Conservation (phyloP, 108 stramenopile species). For the Conticribra weissflogii region DNA sequence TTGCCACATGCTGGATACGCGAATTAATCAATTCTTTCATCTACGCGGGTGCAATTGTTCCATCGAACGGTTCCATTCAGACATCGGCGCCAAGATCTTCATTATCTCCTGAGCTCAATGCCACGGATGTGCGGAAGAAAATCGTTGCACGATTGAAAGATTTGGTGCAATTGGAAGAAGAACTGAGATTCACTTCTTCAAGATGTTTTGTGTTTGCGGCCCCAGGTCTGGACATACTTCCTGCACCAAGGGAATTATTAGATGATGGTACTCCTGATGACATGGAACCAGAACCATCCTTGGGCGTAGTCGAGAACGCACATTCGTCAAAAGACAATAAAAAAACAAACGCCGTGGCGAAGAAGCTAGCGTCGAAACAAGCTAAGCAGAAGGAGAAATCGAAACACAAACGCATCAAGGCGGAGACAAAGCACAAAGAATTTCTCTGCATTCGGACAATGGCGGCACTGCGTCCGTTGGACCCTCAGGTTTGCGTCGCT, state of each 20-base stretch:
- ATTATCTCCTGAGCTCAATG: slow-evolving; percentile 33
- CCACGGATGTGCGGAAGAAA: slow-evolving; percentile 29
- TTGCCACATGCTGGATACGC: slow-evolving; percentile 50
- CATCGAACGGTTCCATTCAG: too few species aligned
- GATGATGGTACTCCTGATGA: slow-evolving; percentile 2
- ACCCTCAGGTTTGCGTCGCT: slow-evolving; percentile 45
- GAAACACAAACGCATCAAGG: slow-evolving; percentile 34
- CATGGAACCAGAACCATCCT: background rate
- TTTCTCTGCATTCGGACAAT: slow-evolving; percentile 30
- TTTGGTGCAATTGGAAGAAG: slow-evolving; percentile 52
- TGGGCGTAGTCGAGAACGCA: slow-evolving; percentile 9
- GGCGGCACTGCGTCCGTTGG: slow-evolving; percentile 36
- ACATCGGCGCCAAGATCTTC: slow-evolving; percentile 15
- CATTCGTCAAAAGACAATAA: slow-evolving; percentile 30
- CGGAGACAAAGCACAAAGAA: slow-evolving; percentile 37
- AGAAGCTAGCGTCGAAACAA: slow-evolving; percentile 28
- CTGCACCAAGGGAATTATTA: slow-evolving; percentile 31
- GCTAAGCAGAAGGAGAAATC: slow-evolving; percentile 38
- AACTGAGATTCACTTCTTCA: slow-evolving; percentile 40
- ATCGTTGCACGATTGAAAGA: slow-evolving; percentile 34
- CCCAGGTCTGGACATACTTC: slow-evolving; percentile 41
- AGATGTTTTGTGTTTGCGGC: slow-evolving; percentile 49
- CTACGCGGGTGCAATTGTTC: slow-evolving; percentile 20
- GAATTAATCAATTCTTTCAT: slow-evolving; percentile 56
- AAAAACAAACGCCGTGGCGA: slow-evolving; percentile 24